Conservation (phyloP, 768 basidiomycete genomes). For the Trichaptum fuscoviolaceum region DNA sequence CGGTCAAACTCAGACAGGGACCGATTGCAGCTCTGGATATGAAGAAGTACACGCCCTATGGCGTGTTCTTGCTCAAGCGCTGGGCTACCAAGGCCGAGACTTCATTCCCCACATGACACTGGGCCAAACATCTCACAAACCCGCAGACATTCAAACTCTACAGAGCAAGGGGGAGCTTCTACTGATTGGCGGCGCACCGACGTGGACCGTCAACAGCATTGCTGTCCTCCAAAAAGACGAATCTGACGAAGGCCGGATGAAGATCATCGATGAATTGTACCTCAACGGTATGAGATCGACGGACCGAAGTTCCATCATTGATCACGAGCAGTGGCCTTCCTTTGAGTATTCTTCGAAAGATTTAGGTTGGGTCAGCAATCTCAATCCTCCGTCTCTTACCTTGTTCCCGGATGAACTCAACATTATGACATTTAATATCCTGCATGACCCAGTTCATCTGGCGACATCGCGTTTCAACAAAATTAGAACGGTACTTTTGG, state of each 20-base stretch:
- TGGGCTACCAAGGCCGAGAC: constrained; percentile 15
- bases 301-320: constrained; percentile 2
- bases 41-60: constrained; percentile 14
- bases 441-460: constrained; percentile 16
- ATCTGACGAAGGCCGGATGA: constrained; percentile 17
- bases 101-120: constrained; percentile 19
- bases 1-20: constrained; percentile 5
- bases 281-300: not conserved
- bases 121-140: constrained; percentile 14
- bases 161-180: constrained; percentile 13
- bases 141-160: constrained; percentile 11
- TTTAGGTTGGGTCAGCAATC: constrained; percentile 10
- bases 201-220: constrained; percentile 16
- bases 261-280: constrained; percentile 14
- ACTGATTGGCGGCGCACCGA: constrained; percentile 7
- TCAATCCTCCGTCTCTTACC: not conserved
- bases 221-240: constrained; percentile 17
- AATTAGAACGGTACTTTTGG: constrained; percentile 12
- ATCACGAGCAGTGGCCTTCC: constrained; percentile 8
- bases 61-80: constrained; percentile 12
- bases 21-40: not conserved
- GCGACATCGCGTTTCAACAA: constrained; percentile 5
- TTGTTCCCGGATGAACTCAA: constrained; percentile 4
- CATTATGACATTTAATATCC: constrained; percentile 19
- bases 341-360: constrained; percentile 2